Conservation (phyloP, 1,139 yeast genomes). For the Geotrichum carabidarum region DNA sequence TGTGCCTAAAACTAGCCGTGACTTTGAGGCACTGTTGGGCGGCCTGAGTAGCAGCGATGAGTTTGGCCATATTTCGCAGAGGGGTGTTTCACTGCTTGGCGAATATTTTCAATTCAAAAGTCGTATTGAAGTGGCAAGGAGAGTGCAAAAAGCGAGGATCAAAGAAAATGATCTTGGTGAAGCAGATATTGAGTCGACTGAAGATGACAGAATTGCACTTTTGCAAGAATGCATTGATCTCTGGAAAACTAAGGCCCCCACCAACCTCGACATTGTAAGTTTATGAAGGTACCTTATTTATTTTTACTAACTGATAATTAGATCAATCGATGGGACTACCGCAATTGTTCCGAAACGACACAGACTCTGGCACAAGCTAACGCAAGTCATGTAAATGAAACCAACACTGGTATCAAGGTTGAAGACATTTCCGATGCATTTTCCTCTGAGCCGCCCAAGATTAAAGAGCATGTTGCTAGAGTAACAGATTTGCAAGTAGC, state of each 20-base stretch:
- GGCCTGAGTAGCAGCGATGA: constrained; percentile 6
- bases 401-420: not conserved
- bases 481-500: not conserved
- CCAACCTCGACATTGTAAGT: constrained; percentile 8
- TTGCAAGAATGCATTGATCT: constrained; percentile 8
- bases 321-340: constrained; percentile 23
- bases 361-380: not conserved
- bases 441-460: not conserved
- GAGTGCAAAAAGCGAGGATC: not conserved
- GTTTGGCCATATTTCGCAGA: constrained; percentile 10
- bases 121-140: not conserved
- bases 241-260: constrained; percentile 10
- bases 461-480: not conserved
- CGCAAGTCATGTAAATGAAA: not conserved
- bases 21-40: constrained; percentile 20
- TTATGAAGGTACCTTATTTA: constrained; percentile 1
- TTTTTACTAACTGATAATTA: constrained; percentile 6
- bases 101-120: constrained; percentile 20
- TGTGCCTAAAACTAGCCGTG: constrained; percentile 20
- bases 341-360: constrained; percentile 8
- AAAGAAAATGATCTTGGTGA: not conserved
- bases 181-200: not conserved
- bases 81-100: constrained; percentile 25
- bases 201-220: not conserved
- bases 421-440: not conserved